Evolutionary conservation across 148 eudicot genomes (phyloP), one percentile per base, ranked within the genome.

Genomic region (Selenicereus undatus): DNA sequence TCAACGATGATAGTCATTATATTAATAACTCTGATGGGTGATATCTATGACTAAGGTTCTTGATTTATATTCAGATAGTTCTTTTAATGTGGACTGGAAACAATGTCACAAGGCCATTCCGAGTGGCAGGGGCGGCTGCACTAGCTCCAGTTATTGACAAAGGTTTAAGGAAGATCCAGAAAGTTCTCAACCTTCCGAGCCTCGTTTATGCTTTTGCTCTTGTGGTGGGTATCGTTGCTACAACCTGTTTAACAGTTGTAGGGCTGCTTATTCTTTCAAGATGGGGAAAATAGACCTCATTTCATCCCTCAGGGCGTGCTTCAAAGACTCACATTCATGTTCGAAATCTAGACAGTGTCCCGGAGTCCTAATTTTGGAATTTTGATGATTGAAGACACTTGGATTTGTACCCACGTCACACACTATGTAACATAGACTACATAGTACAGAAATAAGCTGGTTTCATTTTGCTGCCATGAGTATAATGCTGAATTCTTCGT

Each of bases 111-210:
- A 85, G 90, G 80, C 93, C 93, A 30, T 91, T 91, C 65, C 86
- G 93, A 76, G 93, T 90, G 76, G 93, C 93, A 24, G 93, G 93
- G 7, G 91, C 91, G 35, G 91, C 91, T 24, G 91, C 91, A 51
- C 79, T 90, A 58, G 91, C 93, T 39, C 93, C 90, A 26, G 74
- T 79, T 56, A 85, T 91, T 35, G 93, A 91, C 87, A 83, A 82
- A 76, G 91, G 90, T 26, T 75, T 89, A 42, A 83, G 86, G 71
- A 82, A 73, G 84, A 81, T 91, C 58, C 90, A 86, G 81, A 85
- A 89, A 18, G 79, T 84, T 70, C 83, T 86, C 36, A 87, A 87
- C 66, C 76, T 89, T 26, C 85, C 91, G 8, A 81, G 73, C 3
- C 88, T 85, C 65, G 81, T 85, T 21, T 82, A 85, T 82, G 88